phyloP scores from a whole-genome alignment of 2,329 filamentous ascomycete genomes.

The Trichoderma sp. region DNA sequence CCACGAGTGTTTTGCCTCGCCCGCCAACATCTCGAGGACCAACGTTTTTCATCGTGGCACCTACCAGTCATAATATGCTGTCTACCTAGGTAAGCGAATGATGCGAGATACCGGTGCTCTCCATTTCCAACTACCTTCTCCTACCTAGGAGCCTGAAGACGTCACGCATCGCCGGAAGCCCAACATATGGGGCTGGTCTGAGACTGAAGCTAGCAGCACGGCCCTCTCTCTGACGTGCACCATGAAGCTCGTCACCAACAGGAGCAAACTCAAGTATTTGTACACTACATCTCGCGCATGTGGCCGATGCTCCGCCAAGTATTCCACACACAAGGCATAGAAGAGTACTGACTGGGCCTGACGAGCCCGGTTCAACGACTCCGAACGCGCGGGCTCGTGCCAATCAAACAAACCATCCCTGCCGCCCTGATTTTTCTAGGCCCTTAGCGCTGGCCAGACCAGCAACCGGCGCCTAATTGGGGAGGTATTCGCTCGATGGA shows the following conservation, averaged over 20 bases:
- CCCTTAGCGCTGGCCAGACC: conserved; percentile 6
- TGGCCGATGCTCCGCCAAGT: background rate
- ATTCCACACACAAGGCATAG: background rate
- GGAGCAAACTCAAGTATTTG: background rate
- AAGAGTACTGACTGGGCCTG: background rate
- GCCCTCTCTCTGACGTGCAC: background rate
- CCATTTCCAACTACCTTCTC: background rate
- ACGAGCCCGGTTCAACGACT: background rate
- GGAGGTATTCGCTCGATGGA: background rate
- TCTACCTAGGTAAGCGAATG: background rate
- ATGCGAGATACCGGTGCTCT: background rate
- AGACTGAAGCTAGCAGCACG: background rate
- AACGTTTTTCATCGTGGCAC: background rate
- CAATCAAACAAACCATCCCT: conserved; percentile 1
- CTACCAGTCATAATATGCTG: background rate
- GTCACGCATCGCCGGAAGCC: background rate
- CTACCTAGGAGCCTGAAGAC: background rate
- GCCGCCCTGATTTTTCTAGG: background rate
- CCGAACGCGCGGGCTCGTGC: background rate
- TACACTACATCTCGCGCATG: background rate
- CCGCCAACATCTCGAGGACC: background rate
- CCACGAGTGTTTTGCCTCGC: background rate
- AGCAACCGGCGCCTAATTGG: background rate
- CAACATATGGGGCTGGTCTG: background rate
- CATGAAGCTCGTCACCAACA: background rate